Percentiles rank a stretch among this genome's conserved stretches.
These are phyloP conservation scores for Candida michaelii DNA, from an alignment of 805 yeast genomes.

Conservation along the genomic window DNA sequence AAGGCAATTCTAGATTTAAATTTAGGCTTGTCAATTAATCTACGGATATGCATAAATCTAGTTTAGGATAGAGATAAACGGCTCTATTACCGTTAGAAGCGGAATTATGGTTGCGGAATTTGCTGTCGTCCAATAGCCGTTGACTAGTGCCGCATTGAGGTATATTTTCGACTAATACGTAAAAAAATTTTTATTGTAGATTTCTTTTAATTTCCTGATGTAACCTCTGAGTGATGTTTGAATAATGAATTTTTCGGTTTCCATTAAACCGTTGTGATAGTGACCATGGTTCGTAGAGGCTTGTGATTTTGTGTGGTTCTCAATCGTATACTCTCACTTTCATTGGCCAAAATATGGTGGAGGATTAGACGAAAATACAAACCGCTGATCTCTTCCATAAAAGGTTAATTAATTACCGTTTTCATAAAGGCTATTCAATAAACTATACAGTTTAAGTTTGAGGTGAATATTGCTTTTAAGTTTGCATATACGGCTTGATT, in stretches of 20 bases:
- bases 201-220: not conserved
- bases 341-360: too few relatives aligned
- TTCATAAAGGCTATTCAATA: too few relatives aligned
- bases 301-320: too few relatives aligned
- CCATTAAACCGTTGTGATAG: too few relatives aligned
- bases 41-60: not conserved
- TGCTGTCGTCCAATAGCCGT: not conserved
- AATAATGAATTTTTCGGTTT: too few relatives aligned
- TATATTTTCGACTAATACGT: conserved; percentile 1
- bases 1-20: not conserved
- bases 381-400: not conserved
- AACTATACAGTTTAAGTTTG: too few relatives aligned
- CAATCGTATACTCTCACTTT: too few relatives aligned
- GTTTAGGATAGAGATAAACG: not conserved
- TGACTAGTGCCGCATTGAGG: not conserved
- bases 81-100: not conserved
- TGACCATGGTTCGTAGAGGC: too few relatives aligned
- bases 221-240: too few relatives aligned
- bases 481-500: too few relatives aligned
- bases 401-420: not conserved
- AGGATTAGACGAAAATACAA: not conserved
- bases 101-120: not conserved
- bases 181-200: not conserved
- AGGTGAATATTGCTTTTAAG: too few relatives aligned
- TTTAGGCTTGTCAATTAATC: too few relatives aligned